phyloP scores from a whole-genome alignment of 176 grass and related monocot species.

The Tillandsia fasciculata region DNA sequence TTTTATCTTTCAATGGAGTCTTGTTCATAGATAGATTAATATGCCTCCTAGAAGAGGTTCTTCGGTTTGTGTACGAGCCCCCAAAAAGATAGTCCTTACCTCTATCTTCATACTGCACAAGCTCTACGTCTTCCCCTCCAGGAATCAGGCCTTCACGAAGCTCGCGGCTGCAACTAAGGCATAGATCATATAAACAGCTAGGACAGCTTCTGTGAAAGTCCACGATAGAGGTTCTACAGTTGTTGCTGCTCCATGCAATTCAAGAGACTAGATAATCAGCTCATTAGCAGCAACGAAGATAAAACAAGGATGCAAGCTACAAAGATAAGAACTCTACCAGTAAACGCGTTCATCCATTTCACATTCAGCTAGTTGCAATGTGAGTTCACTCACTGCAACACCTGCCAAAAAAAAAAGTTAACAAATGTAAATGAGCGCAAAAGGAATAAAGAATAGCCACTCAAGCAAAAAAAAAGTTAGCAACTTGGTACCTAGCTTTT shows the following conservation, averaged over 20 bases:
- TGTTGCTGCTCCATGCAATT: constrained; percentile 28
- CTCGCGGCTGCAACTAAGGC: constrained; percentile 59
- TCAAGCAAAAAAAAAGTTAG: background rate
- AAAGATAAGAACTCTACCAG: constrained; percentile 35
- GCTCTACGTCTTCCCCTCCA: constrained; percentile 36
- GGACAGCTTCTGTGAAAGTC: constrained; percentile 80
- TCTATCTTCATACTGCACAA: constrained; percentile 14
- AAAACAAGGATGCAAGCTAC: background rate
- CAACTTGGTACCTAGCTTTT: background rate
- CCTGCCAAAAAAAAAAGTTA: constrained; percentile 26
- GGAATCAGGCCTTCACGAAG: constrained; percentile 48
- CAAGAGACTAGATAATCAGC: constrained; percentile 1
- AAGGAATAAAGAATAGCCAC: constrained; percentile 1
- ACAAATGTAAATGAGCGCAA: background rate
- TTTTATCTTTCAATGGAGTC: background rate
- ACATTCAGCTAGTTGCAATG: constrained; percentile 38
- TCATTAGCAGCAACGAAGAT: background rate
- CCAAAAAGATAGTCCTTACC: constrained; percentile 38
- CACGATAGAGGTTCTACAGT: constrained; percentile 70
- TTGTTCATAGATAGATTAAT: background rate
- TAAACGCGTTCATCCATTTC: constrained; percentile 45
- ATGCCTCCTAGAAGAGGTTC: constrained; percentile 9
- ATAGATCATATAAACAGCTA: constrained; percentile 59
- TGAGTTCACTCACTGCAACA: constrained; percentile 28
- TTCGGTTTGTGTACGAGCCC: background rate